A percentile compares a stretch with the other conserved stretches of the same genome.
Conservation (phyloP, 1,139 yeast species). For the Suhomyces kunorum region DNA sequence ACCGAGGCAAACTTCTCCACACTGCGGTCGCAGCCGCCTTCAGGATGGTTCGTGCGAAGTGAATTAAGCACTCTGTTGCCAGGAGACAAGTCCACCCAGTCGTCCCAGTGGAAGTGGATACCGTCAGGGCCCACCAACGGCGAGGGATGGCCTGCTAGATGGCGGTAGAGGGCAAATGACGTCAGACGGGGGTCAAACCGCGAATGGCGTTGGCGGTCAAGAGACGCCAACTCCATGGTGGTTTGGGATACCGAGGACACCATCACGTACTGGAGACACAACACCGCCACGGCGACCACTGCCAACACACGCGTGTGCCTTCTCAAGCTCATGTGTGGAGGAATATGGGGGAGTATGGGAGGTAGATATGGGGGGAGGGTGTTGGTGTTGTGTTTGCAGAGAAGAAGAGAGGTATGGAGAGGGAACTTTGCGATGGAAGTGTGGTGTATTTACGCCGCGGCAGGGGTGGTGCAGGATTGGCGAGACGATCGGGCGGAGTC, state of each 20-base stretch:
- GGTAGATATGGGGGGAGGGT: background rate
- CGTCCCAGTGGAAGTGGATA: conserved; percentile 46
- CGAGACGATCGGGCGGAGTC: no score
- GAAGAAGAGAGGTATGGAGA: background rate
- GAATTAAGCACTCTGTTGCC: conserved; percentile 25
- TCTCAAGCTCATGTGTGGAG: background rate
- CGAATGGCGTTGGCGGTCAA: conserved; percentile 25
- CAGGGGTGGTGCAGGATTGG: no score
- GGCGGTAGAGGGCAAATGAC: conserved; percentile 23
- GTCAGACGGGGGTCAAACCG: conserved; percentile 33
- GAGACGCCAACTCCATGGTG: conserved; percentile 26
- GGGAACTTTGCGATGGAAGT: background rate
- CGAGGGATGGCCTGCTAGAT: conserved; percentile 15
- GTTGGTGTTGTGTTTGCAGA: no score
- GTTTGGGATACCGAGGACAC: conserved; percentile 22
- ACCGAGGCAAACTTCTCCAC: conserved; percentile 30
- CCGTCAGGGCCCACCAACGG: conserved; percentile 23
- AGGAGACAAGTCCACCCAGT: conserved; percentile 39
- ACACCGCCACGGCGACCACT: background rate
- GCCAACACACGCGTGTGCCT: conserved; percentile 1
- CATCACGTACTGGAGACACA: conserved; percentile 2
- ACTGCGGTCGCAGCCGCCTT: conserved; percentile 28
- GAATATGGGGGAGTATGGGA: background rate
- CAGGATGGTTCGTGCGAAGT: conserved; percentile 23
- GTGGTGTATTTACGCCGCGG: background rate